Conservation (phyloP, 2,329 filamentous ascomycete species). For the Fusarium penzigii region DNA sequence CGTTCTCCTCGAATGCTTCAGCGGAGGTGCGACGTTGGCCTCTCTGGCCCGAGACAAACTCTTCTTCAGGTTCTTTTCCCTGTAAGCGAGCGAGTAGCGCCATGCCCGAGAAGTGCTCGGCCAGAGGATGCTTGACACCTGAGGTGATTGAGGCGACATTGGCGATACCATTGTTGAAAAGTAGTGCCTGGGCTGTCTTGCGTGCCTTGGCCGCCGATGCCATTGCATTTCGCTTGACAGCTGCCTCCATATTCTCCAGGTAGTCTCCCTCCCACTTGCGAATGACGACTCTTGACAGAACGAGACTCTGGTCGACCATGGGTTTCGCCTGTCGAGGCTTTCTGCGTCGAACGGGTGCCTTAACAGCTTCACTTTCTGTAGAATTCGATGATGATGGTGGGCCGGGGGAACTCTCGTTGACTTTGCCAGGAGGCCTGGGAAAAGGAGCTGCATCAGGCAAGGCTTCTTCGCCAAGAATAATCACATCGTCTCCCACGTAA, state of each 20-base stretch:
- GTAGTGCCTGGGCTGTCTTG: slow-evolving; percentile 34
- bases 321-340: slow-evolving; percentile 28
- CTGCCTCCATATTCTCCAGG: slow-evolving; percentile 54
- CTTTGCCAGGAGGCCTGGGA: slow-evolving; percentile 22
- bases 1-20: slow-evolving; percentile 45
- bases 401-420: slow-evolving; percentile 9
- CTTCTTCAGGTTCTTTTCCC: slow-evolving; percentile 22
- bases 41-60: slow-evolving; percentile 18
- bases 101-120: slow-evolving; percentile 45
- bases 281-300: slow-evolving; percentile 39
- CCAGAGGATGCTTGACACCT: slow-evolving; percentile 45
- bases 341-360: slow-evolving; percentile 21
- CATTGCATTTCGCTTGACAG: slow-evolving; percentile 25
- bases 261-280: slow-evolving; percentile 47
- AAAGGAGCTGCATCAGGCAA: slow-evolving; percentile 42
- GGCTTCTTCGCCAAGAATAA: slow-evolving; percentile 40
- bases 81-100: slow-evolving; percentile 38
- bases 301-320: slow-evolving; percentile 36
- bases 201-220: slow-evolving; percentile 40
- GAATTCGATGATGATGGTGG: slow-evolving; percentile 26
- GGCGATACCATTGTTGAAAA: slow-evolving; percentile 40
- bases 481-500: slow-evolving; percentile 31
- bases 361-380: slow-evolving; percentile 18
- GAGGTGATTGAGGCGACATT: slow-evolving; percentile 16
- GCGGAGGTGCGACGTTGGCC: slow-evolving; percentile 44